A percentile compares a stretch with the other conserved stretches of the same genome.
Conservation (phyloP, 768 basidiomycete species). For the Floccularia luteovirens region DNA sequence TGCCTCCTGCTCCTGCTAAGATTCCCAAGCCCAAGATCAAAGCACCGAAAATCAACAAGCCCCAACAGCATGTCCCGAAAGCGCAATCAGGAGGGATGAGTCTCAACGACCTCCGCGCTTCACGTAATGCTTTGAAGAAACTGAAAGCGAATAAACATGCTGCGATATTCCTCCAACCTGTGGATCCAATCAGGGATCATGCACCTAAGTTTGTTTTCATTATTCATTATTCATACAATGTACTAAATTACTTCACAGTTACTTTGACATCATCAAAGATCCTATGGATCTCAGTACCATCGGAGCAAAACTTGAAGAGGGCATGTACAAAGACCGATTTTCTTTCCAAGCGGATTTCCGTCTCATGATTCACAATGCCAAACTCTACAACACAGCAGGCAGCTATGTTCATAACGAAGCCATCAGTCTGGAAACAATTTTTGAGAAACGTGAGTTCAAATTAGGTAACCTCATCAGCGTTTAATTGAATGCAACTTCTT, state of each 20-base stretch:
- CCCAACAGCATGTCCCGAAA: slow-evolving; percentile 51
- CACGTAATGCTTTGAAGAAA: slow-evolving; percentile 74
- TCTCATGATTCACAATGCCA: slow-evolving; percentile 84
- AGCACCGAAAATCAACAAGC: slow-evolving; percentile 14
- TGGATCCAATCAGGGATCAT: slow-evolving; percentile 91
- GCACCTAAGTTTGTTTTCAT: slow-evolving; percentile 67
- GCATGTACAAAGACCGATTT: slow-evolving; percentile 78
- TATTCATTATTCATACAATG: not conserved
- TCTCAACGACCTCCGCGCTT: slow-evolving; percentile 66
- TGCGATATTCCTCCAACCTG: slow-evolving; percentile 73
- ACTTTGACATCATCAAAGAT: slow-evolving; percentile 82
- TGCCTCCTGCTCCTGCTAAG: slow-evolving; percentile 16
- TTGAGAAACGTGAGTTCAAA: slow-evolving; percentile 81
- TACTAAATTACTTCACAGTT: slow-evolving; percentile 38
- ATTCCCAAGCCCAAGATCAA: slow-evolving; percentile 19
- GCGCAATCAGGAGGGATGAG: slow-evolving; percentile 75
- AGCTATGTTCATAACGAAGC: slow-evolving; percentile 74
- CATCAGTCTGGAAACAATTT: slow-evolving; percentile 66
- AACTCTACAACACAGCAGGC: slow-evolving; percentile 70
- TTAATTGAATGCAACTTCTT: slow-evolving; percentile 1
- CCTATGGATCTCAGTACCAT: slow-evolving; percentile 96
- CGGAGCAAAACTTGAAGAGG: slow-evolving; percentile 77
- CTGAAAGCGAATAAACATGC: slow-evolving; percentile 69
- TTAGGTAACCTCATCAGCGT: no score
- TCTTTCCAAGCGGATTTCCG: slow-evolving; percentile 83